Evolutionary conservation across 192 early-diverging fungal species (phyloP), one percentile per base, ranked within the genome.

Genomic region (Dissophora globulifera): DNA sequence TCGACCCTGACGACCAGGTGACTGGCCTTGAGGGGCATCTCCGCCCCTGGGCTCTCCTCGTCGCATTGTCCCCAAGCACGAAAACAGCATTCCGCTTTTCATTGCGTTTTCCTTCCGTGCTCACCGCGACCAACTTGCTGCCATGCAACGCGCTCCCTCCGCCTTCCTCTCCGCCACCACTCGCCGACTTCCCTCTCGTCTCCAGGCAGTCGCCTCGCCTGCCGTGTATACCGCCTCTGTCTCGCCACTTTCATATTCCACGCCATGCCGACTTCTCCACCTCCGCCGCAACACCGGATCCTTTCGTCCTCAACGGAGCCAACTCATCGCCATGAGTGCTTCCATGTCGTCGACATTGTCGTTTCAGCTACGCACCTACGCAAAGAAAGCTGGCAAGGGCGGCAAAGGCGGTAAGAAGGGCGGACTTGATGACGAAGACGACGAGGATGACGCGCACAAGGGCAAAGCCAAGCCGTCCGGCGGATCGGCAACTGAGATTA

Each of bases 361-460:
- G 12, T 41, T n/a, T 17, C 52, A 40, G 13, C 3, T 62, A 48
- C 57, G 72, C 9, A 33, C 58, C 19, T 76, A 61, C 50, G 72
- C 72, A 63, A 33, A 54, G 16, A 31, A 25, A 9, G 40, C 53
- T 6, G 22, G 29, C 8, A 67, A 68, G 20, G 33, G 55, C 10
- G 23, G 64, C 25, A 13, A 64, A 64, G 16, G n/a, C n/a, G 62
- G 60, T 4, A 49, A 50, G 29, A 64, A 64, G 50, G 53, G 53
- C 20, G 23, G n/a, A 31, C 43, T 50, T n/a, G 53, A 17, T 10
- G 30, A 32, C 17, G 63, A 76, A 17, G 72, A 67, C 9, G 63
- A 67, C 16, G 63, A 76, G 30, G 72, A 76, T 12, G 58, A 61
- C 4, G 58, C n/a, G n/a, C n/a, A n/a, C n/a, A n/a, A n/a, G n/a